phyloP scores from a whole-genome alignment of 106 monocot species.

The Dioscorea alata region DNA sequence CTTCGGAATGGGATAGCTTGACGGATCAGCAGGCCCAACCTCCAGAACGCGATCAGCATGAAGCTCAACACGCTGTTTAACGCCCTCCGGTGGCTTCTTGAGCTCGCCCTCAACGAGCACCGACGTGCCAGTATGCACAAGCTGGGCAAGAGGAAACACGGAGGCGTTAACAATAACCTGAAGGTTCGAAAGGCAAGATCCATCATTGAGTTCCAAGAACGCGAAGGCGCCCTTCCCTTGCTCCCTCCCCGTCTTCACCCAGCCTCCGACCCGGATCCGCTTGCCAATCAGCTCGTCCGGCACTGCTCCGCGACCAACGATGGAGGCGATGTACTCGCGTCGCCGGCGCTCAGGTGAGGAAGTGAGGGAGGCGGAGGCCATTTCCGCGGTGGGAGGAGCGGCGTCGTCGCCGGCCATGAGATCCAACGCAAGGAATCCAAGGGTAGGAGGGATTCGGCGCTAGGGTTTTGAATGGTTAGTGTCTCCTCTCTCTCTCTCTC shows the following conservation, averaged over 20 bases:
- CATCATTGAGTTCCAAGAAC: constrained; percentile 95
- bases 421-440: no score
- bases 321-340: constrained; percentile 48
- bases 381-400: no score
- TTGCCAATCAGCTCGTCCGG: constrained; percentile 34
- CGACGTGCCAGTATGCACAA: constrained; percentile 71
- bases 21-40: constrained; percentile 59
- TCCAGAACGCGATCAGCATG: constrained; percentile 57
- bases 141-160: constrained; percentile 49
- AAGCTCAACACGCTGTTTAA: constrained; percentile 75
- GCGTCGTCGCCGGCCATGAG: no score
- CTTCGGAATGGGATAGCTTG: constrained; percentile 80
- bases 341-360: neutral
- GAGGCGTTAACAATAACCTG: constrained; percentile 81
- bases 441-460: no score
- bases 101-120: constrained; percentile 83
- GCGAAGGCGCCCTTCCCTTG: constrained; percentile 94
- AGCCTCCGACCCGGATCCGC: constrained; percentile 74
- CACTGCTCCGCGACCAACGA: constrained; percentile 21
- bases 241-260: constrained; percentile 94
- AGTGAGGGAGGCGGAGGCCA: no score
- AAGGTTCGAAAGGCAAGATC: constrained; percentile 72
- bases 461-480: no score
- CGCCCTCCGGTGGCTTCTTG: constrained; percentile 84
- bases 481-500: no score